Conservation (phyloP, 495 filamentous ascomycete species). For the Staphylotrichum longicolle region DNA sequence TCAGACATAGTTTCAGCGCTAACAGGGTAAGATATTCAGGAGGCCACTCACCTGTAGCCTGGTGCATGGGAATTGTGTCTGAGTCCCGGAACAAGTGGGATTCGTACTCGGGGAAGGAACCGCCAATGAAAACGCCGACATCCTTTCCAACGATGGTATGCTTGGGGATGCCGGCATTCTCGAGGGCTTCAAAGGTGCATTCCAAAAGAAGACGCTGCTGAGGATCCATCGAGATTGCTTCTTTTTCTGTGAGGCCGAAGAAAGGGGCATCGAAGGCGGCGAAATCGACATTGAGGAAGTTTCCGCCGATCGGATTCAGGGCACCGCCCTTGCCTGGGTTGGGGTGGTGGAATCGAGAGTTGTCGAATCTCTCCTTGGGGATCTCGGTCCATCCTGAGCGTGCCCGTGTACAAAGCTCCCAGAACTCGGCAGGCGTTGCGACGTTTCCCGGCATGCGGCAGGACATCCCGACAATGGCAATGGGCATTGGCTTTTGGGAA, state of each 20-base stretch:
- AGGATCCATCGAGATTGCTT: conserved; percentile 81
- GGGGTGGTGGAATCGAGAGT: conserved; percentile 68
- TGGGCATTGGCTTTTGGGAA: conserved; percentile 39
- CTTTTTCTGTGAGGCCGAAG: conserved; percentile 66
- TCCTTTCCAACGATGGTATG: conserved; percentile 71
- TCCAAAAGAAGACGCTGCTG: conserved; percentile 77
- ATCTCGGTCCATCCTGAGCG: conserved; percentile 57
- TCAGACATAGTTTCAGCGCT: too few species aligned
- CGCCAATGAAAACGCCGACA: conserved; percentile 81
- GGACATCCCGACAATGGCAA: conserved; percentile 58
- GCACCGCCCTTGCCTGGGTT: conserved; percentile 71
- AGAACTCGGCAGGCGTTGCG: conserved; percentile 55
- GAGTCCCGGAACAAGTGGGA: conserved; percentile 70
- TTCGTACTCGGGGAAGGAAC: conserved; percentile 80
- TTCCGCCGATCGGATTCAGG: conserved; percentile 73
- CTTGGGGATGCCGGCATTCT: conserved; percentile 82
- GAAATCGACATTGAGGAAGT: conserved; percentile 70
- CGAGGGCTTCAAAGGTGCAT: conserved; percentile 81
- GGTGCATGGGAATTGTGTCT: conserved; percentile 56
- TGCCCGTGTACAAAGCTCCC: conserved; percentile 59
- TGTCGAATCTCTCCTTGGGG: conserved; percentile 67
- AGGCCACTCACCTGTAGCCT: conserved; percentile 41
- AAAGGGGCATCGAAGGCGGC: conserved; percentile 49
- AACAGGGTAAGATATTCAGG: conserved; percentile 15
- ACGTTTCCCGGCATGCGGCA: conserved; percentile 54